Percentiles rank a stretch among this genome's conserved stretches.
Evolutionary conservation across 129 eudicot species (phyloP).

Genomic region (Pseudognaphalium luteoalbum): DNA sequence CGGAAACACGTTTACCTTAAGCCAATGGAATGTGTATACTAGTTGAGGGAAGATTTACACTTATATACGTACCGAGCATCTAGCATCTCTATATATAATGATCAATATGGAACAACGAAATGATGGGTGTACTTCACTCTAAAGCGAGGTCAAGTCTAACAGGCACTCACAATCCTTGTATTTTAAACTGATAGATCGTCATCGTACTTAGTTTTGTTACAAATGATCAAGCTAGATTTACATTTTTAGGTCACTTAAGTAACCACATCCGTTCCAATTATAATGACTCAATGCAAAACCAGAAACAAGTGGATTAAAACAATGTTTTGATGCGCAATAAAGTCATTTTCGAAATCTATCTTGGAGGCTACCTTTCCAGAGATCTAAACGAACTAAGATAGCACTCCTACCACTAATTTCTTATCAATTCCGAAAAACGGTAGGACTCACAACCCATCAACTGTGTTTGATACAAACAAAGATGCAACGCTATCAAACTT

Average conservation of each 20-base stretch:
- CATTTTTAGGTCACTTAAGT: neutral
- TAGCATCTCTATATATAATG: too few relatives aligned
- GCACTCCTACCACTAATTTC: neutral
- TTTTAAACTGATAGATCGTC: too few relatives aligned
- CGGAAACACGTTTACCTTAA: too few relatives aligned
- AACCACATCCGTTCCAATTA: neutral
- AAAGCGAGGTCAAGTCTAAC: too few relatives aligned
- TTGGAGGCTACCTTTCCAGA: neutral
- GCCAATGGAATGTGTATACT: too few relatives aligned
- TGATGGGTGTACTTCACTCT: too few relatives aligned
- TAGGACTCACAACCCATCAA: constrained; percentile 7
- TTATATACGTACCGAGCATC: too few relatives aligned
- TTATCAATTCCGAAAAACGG: neutral
- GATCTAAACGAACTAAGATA: neutral
- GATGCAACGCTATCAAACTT: neutral
- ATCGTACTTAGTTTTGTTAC: too few relatives aligned
- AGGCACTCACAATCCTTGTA: too few relatives aligned
- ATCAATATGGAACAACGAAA: too few relatives aligned
- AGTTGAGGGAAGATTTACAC: too few relatives aligned
- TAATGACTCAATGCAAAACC: neutral
- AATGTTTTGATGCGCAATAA: neutral
- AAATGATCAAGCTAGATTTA: too few relatives aligned
- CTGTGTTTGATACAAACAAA: neutral
- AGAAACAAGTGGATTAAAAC: neutral
- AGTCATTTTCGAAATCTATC: neutral